These are phyloP conservation scores for Trypanosoma congolense DNA, from an alignment of 208 protist species.

Conservation along the genomic window DNA sequence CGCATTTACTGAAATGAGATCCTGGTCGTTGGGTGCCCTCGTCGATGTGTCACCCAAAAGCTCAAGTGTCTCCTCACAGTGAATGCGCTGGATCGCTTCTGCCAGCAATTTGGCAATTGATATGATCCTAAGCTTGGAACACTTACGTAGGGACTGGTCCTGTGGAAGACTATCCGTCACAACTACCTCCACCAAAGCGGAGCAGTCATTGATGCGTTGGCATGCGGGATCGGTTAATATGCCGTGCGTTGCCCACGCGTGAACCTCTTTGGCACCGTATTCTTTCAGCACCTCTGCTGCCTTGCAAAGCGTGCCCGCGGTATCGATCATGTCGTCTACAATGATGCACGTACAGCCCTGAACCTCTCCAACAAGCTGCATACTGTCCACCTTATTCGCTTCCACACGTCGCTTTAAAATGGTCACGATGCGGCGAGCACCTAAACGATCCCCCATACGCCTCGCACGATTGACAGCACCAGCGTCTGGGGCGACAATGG, in stretches of 20 bases:
- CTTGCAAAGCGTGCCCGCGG: constrained; percentile 92
- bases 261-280: constrained; percentile 91
- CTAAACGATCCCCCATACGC: constrained; percentile 74
- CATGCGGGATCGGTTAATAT: constrained; percentile 93
- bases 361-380: constrained; percentile 95
- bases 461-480: constrained; percentile 93
- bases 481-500: constrained; percentile 94
- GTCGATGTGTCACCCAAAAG: constrained; percentile 32
- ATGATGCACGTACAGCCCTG: constrained; percentile 92
- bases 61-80: constrained; percentile 81
- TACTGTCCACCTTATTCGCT: constrained; percentile 89
- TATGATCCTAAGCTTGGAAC: constrained; percentile 82
- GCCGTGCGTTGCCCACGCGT: constrained; percentile 92
- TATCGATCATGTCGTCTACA: constrained; percentile 98
- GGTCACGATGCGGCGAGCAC: constrained; percentile 89
- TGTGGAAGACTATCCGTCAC: constrained; percentile 93
- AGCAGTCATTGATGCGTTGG: constrained; percentile 84
- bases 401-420: constrained; percentile 93
- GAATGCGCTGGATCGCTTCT: constrained; percentile 83
- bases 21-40: constrained; percentile 41
- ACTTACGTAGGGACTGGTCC: constrained; percentile 50
- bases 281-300: constrained; percentile 93
- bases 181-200: constrained; percentile 86
- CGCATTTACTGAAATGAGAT: constrained; percentile 72
- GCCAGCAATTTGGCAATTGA: constrained; percentile 82